These are phyloP conservation scores for Fusarium temperatum DNA, from an alignment of 2,329 filamentous ascomycete genomes.

Conservation along the genomic window DNA sequence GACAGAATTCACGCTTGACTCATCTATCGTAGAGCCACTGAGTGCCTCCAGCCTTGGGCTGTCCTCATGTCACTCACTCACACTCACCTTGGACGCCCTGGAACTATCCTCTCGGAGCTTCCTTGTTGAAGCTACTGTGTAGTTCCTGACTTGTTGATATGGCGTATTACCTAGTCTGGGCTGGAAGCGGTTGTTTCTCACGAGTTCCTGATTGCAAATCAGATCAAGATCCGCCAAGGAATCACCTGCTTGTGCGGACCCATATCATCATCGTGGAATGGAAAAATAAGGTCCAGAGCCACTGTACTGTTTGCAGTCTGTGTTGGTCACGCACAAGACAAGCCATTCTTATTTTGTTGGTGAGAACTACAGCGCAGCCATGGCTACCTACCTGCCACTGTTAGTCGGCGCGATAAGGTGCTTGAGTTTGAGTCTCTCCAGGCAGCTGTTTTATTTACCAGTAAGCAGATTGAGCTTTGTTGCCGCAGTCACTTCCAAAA, in stretches of 20 bases:
- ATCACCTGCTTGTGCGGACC: not conserved
- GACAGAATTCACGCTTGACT: not conserved
- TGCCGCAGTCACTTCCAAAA: slow-evolving; percentile 7
- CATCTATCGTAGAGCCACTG: not conserved
- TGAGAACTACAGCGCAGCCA: not conserved
- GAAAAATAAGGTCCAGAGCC: slow-evolving; percentile 2
- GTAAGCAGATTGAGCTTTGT: not conserved
- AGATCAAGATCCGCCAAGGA: not conserved
- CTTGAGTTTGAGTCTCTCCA: slow-evolving; percentile 19
- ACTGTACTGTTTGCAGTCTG: not conserved
- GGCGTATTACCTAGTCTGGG: not conserved
- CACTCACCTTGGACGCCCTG: not conserved
- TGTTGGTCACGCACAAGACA: slow-evolving; percentile 5
- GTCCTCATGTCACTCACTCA: not conserved
- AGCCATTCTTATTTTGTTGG: not conserved
- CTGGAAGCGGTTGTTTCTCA: slow-evolving; percentile 1
- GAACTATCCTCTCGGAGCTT: slow-evolving; percentile 3
- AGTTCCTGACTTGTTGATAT: not conserved
- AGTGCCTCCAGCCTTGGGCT: not conserved
- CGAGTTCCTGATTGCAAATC: not conserved
- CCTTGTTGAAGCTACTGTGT: not conserved
- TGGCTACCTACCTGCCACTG: not conserved
- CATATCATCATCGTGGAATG: slow-evolving; percentile 1
- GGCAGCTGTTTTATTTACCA: slow-evolving; percentile 9
- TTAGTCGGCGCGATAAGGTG: slow-evolving; percentile 17